Evolutionary conservation across 2,329 filamentous ascomycete species (phyloP), one percentile per base, ranked within the genome.

Genomic region (Didymella keratinophila): DNA sequence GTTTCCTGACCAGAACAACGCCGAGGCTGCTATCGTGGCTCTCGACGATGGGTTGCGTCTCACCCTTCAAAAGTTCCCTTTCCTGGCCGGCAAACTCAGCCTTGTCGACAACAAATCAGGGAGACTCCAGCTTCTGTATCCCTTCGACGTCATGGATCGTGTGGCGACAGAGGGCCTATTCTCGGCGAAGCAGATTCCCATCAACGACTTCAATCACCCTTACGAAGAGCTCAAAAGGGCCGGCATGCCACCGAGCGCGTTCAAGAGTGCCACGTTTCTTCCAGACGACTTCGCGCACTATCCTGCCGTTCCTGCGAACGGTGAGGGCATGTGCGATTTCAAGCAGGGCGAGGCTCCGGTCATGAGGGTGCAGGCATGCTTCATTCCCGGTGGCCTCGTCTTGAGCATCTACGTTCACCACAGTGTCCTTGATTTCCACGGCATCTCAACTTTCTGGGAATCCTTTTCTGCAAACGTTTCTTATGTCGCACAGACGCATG

Each of bases 401-500:
- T 49, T 77, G n/a, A 74, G 71, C 53, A 70, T 69, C 32, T 76
- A 75, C 55, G 64, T 68, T 47, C 71, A 75, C 23, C 74, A 77
- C 54, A 68, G 60, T 5, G 68, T 75, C 1, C 62, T 70, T 23
- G 74, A 77, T 51, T 74, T 70, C 28, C 68, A 69, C 7, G 73
- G 72, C 16, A 65, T 73, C 23, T 66, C 61, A 2, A 60, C 61
- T 7, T 73, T 76, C 46, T 74, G 69, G 69, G 61, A 66, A 27
- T 54, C 58, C 3, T 69, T 68, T 30, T 64, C 68, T 23, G 50
- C 66, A 18, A 68, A 72, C 23, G 68, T 75, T 6, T 67, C 68
- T 27, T 58, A 50, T 10, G 43, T 65, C 21, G 58, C 69, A 18
- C 30, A 62, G 67, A 43, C 61, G 64, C 47, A 48, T 50, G 39